Conservation (phyloP, 139 green algal genomes). For the Volvox reticuliferus region DNA sequence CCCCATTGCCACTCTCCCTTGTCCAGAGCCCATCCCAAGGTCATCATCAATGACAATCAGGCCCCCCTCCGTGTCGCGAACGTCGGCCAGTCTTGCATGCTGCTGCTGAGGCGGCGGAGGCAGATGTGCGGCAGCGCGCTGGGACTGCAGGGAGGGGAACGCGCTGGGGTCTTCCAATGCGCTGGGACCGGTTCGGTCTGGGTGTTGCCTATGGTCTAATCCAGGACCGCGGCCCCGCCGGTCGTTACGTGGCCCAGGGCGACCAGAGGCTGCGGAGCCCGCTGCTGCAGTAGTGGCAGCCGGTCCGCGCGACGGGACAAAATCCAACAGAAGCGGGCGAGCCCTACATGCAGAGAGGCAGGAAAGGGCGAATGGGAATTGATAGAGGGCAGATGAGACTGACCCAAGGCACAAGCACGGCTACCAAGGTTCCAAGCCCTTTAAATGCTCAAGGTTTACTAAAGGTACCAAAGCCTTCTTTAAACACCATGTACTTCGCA, state of each 20-base stretch:
- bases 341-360: constrained; percentile 31
- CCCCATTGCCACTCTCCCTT: background rate
- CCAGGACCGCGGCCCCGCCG: too few species aligned
- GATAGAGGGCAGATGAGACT: too few species aligned
- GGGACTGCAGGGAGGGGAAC: constrained; percentile 23
- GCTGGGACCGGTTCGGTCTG: background rate
- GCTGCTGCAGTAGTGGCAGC: background rate
- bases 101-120: background rate
- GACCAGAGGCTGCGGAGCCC: background rate
- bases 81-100: constrained; percentile 35
- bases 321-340: constrained; percentile 68
- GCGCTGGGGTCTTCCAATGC: background rate
- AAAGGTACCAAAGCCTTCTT: too few species aligned
- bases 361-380: background rate
- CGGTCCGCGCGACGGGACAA: background rate
- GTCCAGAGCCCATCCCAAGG: constrained; percentile 33
- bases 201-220: too few species aligned
- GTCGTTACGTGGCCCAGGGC: background rate
- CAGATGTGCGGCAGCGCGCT: background rate
- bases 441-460: too few species aligned
- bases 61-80: constrained; percentile 57
- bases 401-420: too few species aligned
- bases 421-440: too few species aligned
- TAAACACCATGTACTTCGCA: too few species aligned
- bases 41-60: constrained; percentile 81